Evolutionary conservation across 768 basidiomycete genomes (phyloP), one percentile per base, ranked within the genome.

Genomic region (Boletus fagicola): DNA sequence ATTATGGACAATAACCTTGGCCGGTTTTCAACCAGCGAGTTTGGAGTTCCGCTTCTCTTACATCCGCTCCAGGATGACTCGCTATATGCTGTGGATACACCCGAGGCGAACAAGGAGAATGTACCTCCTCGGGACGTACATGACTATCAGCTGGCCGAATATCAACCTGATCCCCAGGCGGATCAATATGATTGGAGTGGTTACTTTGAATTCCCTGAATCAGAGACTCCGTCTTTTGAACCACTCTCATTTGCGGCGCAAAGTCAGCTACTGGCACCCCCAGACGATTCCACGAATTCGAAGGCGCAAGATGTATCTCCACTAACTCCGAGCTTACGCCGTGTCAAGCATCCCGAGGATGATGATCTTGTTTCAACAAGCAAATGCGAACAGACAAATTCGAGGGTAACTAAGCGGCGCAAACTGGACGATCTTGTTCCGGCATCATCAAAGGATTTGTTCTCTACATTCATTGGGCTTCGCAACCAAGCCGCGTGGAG

Each of bases 201-300:
- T 39, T 68, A 66, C 44, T 42, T 68, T 20, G 55, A 70, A 43
- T 62, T 66, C 20, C 68, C 66, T 13, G 60, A 54, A 28, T 61
- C 67, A 47, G 48, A 57, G 22, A 45, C 59, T 16, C 49, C 61
- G 11, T 33, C 66, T 20, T 70, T 68, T 8, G 68, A 68, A 39
- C 61, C 63, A 40, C 68, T 70, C 30, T 62, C 66, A 3, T 68
- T 68, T 54, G 49, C 54, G 16, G 63, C 68, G 13, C 66, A 70
- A 52, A 56, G 51, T 22, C 63, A 51, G 44, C 35, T 26, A 22
- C 20, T 8, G n/a, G 54, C n/a, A 46, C 42, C 57, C n/a, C 55
- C 51, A 0, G 28, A 55, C 28, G 43, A 52, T 44, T 36, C 46
- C 40, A 46, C 55, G 40, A 28, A 49, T 50, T 53, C 51, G 26